Percentiles rank a stretch among this genome's conserved stretches.
These are phyloP conservation scores for Fusarium sp. DNA, from an alignment of 2,329 filamentous ascomycete genomes.

Conservation along the genomic window DNA sequence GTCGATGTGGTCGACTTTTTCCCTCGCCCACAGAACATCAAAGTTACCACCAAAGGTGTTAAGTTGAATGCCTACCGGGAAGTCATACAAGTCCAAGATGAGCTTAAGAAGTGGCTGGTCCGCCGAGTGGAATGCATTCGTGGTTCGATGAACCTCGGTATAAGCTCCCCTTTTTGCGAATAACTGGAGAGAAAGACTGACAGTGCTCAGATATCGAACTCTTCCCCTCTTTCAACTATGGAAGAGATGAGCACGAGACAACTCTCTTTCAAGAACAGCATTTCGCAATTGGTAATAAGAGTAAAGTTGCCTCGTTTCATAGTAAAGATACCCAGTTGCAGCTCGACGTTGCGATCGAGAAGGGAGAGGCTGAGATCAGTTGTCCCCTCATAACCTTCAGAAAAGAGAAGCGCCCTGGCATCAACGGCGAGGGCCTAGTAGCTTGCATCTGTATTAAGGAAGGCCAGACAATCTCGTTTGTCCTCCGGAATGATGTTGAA, in stretches of 20 bases:
- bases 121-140: conserved; percentile 79
- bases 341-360: conserved; percentile 75
- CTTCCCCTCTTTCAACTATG: conserved; percentile 80
- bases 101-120: conserved; percentile 78
- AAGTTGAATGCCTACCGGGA: conserved; percentile 67
- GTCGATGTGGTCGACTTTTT: conserved; percentile 82
- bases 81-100: conserved; percentile 65
- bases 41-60: conserved; percentile 61
- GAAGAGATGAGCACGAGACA: conserved; percentile 70
- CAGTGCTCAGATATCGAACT: conserved; percentile 70
- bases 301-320: conserved; percentile 74
- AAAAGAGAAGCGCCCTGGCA: conserved; percentile 63
- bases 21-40: conserved; percentile 72
- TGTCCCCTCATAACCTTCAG: conserved; percentile 68
- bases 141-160: conserved; percentile 71
- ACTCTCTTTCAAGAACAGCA: conserved; percentile 63
- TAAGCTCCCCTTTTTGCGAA: not conserved
- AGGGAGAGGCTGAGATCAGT: conserved; percentile 55
- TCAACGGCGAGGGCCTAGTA: conserved; percentile 72
- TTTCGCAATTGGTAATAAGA: conserved; percentile 55
- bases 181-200: conserved; percentile 1
- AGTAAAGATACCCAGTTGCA: conserved; percentile 71
- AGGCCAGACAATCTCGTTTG: conserved; percentile 76
- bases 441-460: conserved; percentile 71
- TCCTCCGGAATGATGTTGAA: conserved; percentile 72